A percentile compares a stretch with the other conserved stretches of the same genome.
Conservation (phyloP, 2,329 filamentous ascomycete genomes). For the Xylaria sp. region DNA sequence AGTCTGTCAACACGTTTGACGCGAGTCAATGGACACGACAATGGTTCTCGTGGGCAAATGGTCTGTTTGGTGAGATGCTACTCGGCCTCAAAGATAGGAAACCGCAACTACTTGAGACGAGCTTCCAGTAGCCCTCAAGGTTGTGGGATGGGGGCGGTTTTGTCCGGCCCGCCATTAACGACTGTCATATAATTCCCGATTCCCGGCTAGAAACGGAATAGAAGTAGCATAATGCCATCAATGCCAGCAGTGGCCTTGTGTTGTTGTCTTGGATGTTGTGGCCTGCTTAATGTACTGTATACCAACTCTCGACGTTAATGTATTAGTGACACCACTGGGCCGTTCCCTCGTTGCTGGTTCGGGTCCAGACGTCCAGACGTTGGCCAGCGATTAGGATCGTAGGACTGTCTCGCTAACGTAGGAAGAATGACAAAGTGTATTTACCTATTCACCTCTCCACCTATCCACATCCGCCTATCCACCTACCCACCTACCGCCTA, state of each 20-base stretch:
- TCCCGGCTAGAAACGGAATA: slow-evolving; percentile 5
- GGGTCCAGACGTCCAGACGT: not conserved
- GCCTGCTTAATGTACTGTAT: slow-evolving; percentile 1
- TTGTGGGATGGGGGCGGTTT: not conserved
- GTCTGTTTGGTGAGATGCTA: slow-evolving; percentile 51
- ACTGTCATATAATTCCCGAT: slow-evolving; percentile 6
- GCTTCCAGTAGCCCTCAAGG: slow-evolving; percentile 55
- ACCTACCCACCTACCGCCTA: slow-evolving; percentile 14
- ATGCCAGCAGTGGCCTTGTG: not conserved
- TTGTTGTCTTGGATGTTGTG: slow-evolving; percentile 4
- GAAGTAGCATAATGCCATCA: slow-evolving; percentile 1
- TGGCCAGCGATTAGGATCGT: slow-evolving; percentile 1
- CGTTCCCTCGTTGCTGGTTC: not conserved
- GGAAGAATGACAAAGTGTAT: slow-evolving; percentile 14
- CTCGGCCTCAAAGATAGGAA: slow-evolving; percentile 72
- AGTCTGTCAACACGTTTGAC: slow-evolving; percentile 54
- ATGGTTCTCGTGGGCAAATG: slow-evolving; percentile 54
- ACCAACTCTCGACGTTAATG: not conserved
- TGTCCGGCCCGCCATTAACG: slow-evolving; percentile 6
- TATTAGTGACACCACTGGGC: not conserved
- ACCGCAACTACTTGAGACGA: slow-evolving; percentile 68
- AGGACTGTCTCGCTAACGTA: slow-evolving; percentile 22
- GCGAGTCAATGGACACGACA: slow-evolving; percentile 52
- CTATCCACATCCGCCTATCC: slow-evolving; percentile 3
- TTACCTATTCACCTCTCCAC: slow-evolving; percentile 13